phyloP scores from a whole-genome alignment of 1,284 basidiomycete genomes.

The Tylopilus microsporus region DNA sequence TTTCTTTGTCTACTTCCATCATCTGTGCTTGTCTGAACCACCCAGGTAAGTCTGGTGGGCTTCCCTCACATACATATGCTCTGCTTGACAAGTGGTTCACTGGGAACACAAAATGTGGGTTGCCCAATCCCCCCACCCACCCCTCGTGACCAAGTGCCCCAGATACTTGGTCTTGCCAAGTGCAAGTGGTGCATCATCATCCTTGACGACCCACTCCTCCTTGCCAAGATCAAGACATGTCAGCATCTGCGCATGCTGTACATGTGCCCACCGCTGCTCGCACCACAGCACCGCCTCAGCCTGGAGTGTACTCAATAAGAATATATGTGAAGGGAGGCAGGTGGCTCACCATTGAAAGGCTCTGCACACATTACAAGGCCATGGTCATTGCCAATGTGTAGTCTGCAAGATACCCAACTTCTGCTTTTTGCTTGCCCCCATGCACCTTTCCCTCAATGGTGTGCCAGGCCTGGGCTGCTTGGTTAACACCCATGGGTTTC shows the following conservation, averaged over 20 bases:
- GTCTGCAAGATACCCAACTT: conserved; percentile 8
- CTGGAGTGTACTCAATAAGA: conserved; percentile 29
- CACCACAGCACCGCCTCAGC: conserved; percentile 65
- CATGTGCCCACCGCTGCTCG: conserved; percentile 45
- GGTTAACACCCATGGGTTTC: too few relatives aligned
- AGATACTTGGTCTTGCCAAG: conserved; percentile 55
- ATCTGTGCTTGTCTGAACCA: too few relatives aligned
- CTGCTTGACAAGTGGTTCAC: conserved; percentile 49
- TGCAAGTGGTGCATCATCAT: conserved; percentile 63
- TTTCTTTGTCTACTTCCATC: too few relatives aligned
- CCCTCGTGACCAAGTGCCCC: conserved; percentile 70
- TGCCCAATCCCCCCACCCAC: conserved; percentile 88
- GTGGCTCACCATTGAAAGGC: neutral
- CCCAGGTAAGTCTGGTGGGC: too few relatives aligned
- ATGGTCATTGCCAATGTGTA: neutral
- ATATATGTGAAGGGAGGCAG: neutral
- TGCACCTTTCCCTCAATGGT: too few relatives aligned
- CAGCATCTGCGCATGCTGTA: conserved; percentile 42
- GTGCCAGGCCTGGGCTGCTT: too few relatives aligned
- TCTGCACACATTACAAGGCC: conserved; percentile 9
- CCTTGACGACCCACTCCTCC: conserved; percentile 40
- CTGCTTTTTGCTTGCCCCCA: conserved; percentile 19
- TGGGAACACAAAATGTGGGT: conserved; percentile 76
- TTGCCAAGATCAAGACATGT: conserved; percentile 60
- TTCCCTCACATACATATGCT: too few relatives aligned